Conservation (phyloP, 2,329 filamentous ascomycete genomes). For the Lachnellula occidentalis region DNA sequence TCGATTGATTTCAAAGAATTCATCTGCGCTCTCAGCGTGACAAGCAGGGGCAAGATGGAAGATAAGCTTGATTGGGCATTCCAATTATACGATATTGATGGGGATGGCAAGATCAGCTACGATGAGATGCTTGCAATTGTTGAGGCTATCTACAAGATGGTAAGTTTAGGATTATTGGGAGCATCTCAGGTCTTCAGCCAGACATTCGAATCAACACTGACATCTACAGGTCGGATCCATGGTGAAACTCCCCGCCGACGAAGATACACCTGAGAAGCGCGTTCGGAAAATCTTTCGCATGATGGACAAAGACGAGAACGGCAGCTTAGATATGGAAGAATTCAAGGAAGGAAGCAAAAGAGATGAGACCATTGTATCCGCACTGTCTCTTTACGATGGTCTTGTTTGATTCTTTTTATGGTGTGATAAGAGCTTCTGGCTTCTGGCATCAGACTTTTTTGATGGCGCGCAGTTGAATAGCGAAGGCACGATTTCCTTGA, state of each 20-base stretch:
- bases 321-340: conserved; percentile 91
- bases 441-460: neutral
- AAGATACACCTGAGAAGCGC: conserved; percentile 97
- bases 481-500: neutral
- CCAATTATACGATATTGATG: conserved; percentile 98
- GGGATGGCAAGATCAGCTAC: conserved; percentile 97
- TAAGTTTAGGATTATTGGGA: conserved; percentile 36
- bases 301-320: conserved; percentile 99
- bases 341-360: conserved; percentile 99
- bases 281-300: conserved; percentile 98
- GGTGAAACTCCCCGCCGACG: conserved; percentile 97
- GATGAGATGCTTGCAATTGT: conserved; percentile 99
- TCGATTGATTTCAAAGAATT: conserved; percentile 99
- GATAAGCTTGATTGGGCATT: conserved; percentile 99
- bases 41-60: conserved; percentile 96
- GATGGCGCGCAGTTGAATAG: neutral
- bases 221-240: conserved; percentile 82
- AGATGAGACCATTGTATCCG: conserved; percentile 97
- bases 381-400: conserved; percentile 91
- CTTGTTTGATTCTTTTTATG: conserved; percentile 57
- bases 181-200: neutral
- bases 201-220: conserved; percentile 1
- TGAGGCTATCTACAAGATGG: conserved; percentile 99
- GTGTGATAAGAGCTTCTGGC: neutral
- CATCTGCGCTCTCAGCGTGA: conserved; percentile 95